phyloP scores from a whole-genome alignment of 1,284 basidiomycete species.

The Moniliella sp. region DNA sequence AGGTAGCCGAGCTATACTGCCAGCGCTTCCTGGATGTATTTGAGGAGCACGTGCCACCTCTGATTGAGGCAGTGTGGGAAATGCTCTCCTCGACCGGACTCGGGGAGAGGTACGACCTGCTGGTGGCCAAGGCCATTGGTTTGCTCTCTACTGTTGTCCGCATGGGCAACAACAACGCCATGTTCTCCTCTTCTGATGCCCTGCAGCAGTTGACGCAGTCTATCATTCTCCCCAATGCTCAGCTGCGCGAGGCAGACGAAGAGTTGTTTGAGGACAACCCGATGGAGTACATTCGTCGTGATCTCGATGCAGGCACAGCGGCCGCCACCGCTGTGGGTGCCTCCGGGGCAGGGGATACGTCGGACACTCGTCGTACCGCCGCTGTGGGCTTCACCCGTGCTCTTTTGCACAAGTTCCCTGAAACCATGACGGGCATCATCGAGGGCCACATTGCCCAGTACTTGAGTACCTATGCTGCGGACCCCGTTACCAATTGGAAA shows the following conservation, averaged over 20 bases:
- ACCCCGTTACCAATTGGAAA: constrained; percentile 59
- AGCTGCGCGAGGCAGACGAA: constrained; percentile 65
- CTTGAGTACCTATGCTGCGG: constrained; percentile 43
- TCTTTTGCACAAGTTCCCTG: constrained; percentile 57
- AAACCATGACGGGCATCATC: constrained; percentile 63
- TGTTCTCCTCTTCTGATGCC: constrained; percentile 46
- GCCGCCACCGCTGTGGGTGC: too few species aligned
- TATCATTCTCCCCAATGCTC: constrained; percentile 79
- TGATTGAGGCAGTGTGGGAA: constrained; percentile 78
- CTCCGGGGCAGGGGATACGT: too few species aligned
- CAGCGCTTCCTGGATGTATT: constrained; percentile 78
- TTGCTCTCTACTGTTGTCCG: constrained; percentile 75
- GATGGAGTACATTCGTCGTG: constrained; percentile 75
- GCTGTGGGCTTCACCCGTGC: constrained; percentile 79
- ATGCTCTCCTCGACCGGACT: constrained; percentile 56
- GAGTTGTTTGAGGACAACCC: constrained; percentile 96
- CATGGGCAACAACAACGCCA: constrained; percentile 41
- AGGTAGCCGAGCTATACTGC: constrained; percentile 77
- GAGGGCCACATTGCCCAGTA: constrained; percentile 59
- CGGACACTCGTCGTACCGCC: constrained; percentile 63
- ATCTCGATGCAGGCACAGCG: too few species aligned
- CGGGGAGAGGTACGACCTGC: constrained; percentile 56
- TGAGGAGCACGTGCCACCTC: constrained; percentile 48
- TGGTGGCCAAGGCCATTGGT: constrained; percentile 73
- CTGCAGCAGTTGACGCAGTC: constrained; percentile 65